These are phyloP conservation scores for Kandelia obovata DNA, from an alignment of 345 rosid genomes.

Conservation along the genomic window DNA sequence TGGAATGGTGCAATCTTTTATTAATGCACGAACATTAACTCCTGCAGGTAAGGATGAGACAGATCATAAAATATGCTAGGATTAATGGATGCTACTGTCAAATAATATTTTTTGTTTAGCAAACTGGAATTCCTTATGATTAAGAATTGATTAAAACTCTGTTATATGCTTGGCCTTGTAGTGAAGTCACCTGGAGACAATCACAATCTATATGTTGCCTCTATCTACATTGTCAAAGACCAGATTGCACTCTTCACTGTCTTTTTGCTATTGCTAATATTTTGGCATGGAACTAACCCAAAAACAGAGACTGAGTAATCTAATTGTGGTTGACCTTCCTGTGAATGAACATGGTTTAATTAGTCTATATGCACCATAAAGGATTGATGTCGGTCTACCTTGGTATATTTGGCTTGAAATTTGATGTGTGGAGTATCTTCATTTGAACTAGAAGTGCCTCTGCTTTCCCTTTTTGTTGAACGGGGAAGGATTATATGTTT, in stretches of 20 bases:
- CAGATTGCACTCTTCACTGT: not conserved
- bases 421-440: not conserved
- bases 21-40: constrained; percentile 71
- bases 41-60: constrained; percentile 49
- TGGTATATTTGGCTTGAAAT: not conserved
- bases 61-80: constrained; percentile 3
- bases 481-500: not conserved
- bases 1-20: constrained; percentile 97
- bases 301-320: not conserved
- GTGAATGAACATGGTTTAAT: not conserved
- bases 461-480: not conserved
- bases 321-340: not conserved
- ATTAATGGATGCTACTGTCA: not conserved
- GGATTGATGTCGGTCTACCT: not conserved
- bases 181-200: not conserved
- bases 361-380: not conserved
- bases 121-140: too few relatives aligned
- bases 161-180: not conserved
- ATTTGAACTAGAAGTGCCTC: not conserved
- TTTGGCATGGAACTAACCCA: too few relatives aligned
- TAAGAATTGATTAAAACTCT: too few relatives aligned
- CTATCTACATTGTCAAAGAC: not conserved
- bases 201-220: too few relatives aligned
- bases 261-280: not conserved
- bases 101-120: too few relatives aligned